phyloP scores from a whole-genome alignment of 805 yeast species.

The Metschnikowia kofuensis region DNA sequence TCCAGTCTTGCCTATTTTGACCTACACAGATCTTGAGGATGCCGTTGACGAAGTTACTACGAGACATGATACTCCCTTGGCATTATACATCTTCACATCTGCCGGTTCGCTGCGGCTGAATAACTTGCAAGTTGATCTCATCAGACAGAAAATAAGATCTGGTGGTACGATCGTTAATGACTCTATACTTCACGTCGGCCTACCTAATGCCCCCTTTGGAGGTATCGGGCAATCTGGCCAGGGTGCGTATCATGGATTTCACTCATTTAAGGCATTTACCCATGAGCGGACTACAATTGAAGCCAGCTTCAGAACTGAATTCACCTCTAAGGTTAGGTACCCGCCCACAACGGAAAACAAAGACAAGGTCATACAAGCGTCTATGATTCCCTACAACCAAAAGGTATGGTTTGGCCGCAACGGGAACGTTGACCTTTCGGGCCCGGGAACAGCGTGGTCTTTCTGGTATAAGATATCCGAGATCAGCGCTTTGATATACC shows the following conservation, averaged over 20 bases:
- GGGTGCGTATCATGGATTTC: conserved; percentile 79
- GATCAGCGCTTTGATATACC: conserved; percentile 25
- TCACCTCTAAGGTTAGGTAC: conserved; percentile 56
- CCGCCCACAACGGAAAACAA: conserved; percentile 54
- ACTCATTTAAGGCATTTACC: conserved; percentile 62
- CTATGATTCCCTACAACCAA: conserved; percentile 30
- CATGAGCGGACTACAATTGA: conserved; percentile 67
- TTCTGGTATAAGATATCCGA: conserved; percentile 33
- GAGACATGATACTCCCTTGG: conserved; percentile 74
- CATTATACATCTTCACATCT: conserved; percentile 64
- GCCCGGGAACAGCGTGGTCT: conserved; percentile 33
- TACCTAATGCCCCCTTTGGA: conserved; percentile 78
- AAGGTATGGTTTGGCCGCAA: conserved; percentile 38
- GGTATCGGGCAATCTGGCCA: conserved; percentile 84
- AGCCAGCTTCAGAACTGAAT: conserved; percentile 66
- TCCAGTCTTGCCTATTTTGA: conserved; percentile 75
- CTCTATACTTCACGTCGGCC: conserved; percentile 65
- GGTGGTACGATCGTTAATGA: conserved; percentile 76
- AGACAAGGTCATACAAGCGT: conserved; percentile 22
- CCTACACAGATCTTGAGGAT: conserved; percentile 44
- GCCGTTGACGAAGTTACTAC: conserved; percentile 43
- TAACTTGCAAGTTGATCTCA: conserved; percentile 39
- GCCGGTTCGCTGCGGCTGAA: conserved; percentile 44
- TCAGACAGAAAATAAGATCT: conserved; percentile 57
- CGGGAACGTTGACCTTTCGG: conserved; percentile 33